phyloP scores from a whole-genome alignment of 352 stramenopile genomes.

The Phytophthora pinifolia region DNA sequence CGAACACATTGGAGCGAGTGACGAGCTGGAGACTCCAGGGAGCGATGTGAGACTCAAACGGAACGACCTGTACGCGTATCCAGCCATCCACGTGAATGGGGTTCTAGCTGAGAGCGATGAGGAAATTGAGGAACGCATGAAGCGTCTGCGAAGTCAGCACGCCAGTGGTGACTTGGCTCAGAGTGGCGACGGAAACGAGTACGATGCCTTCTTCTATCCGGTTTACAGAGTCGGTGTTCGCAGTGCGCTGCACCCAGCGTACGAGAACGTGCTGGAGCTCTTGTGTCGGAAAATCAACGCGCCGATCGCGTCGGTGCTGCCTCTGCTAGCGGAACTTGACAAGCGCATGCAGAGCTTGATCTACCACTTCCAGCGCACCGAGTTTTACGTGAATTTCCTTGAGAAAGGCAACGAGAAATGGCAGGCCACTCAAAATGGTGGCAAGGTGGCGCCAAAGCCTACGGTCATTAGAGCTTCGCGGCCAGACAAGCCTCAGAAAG shows the following conservation, averaged over 20 bases:
- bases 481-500: not conserved
- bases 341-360: slow-evolving; percentile 32
- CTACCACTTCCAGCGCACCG: slow-evolving; percentile 28
- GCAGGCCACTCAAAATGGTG: slow-evolving; percentile 10
- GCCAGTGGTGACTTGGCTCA: slow-evolving; percentile 4
- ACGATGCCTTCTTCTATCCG: slow-evolving; percentile 61
- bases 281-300: slow-evolving; percentile 65
- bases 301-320: slow-evolving; percentile 47
- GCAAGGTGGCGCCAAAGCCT: not conserved
- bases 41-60: slow-evolving; percentile 24
- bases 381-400: slow-evolving; percentile 19
- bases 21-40: slow-evolving; percentile 9
- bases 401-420: slow-evolving; percentile 14
- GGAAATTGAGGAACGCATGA: slow-evolving; percentile 56
- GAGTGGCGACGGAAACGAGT: slow-evolving; percentile 5
- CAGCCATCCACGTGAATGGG: slow-evolving; percentile 51
- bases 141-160: slow-evolving; percentile 23
- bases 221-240: slow-evolving; percentile 1
- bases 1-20: slow-evolving; percentile 21
- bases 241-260: slow-evolving; percentile 46
- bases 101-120: slow-evolving; percentile 48
- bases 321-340: slow-evolving; percentile 31
- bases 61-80: slow-evolving; percentile 49
- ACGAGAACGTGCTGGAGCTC: slow-evolving; percentile 62
- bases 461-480: slow-evolving; percentile 6